Evolutionary conservation across 106 monocot genomes (phyloP).

Genomic region (Hemerocallis citrina): DNA sequence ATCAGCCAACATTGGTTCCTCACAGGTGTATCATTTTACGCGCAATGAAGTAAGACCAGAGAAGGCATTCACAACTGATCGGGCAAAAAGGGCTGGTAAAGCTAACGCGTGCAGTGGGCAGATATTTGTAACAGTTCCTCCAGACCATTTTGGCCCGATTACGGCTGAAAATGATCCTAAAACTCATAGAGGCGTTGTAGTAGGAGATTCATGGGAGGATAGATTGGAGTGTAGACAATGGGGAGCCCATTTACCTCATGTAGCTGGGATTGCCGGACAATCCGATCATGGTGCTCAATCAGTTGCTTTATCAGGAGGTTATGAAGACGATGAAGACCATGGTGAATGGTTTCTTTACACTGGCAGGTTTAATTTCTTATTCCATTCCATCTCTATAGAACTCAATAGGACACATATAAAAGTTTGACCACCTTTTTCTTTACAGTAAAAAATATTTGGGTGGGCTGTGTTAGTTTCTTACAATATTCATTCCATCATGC

Average conservation of each 20-base stretch:
- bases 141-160: slow-evolving; percentile 96
- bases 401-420: too few species aligned
- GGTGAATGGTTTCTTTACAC: slow-evolving; percentile 99
- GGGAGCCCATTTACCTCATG: slow-evolving; percentile 95
- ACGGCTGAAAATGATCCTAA: slow-evolving; percentile 83
- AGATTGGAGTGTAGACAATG: slow-evolving; percentile 93
- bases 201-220: slow-evolving; percentile 83
- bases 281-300: slow-evolving; percentile 86
- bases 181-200: slow-evolving; percentile 69
- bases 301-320: slow-evolving; percentile 93
- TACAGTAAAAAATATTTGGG: too few species aligned
- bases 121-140: slow-evolving; percentile 86
- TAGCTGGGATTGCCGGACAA: slow-evolving; percentile 96
- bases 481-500: too few species aligned
- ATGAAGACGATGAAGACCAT: slow-evolving; percentile 97
- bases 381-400: too few species aligned
- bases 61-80: slow-evolving; percentile 84
- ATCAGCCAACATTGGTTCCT: slow-evolving; percentile 2
- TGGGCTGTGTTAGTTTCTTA: too few species aligned
- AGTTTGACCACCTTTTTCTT: too few species aligned
- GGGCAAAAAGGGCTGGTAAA: slow-evolving; percentile 80
- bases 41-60: slow-evolving; percentile 77
- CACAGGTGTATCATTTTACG: slow-evolving; percentile 47
- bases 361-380: slow-evolving; percentile 52
- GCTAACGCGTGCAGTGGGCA: slow-evolving; percentile 91